Evolutionary conservation across 2,329 filamentous ascomycete genomes (phyloP), one percentile per base, ranked within the genome.

Genomic region (Mycosphaerella sp.): DNA sequence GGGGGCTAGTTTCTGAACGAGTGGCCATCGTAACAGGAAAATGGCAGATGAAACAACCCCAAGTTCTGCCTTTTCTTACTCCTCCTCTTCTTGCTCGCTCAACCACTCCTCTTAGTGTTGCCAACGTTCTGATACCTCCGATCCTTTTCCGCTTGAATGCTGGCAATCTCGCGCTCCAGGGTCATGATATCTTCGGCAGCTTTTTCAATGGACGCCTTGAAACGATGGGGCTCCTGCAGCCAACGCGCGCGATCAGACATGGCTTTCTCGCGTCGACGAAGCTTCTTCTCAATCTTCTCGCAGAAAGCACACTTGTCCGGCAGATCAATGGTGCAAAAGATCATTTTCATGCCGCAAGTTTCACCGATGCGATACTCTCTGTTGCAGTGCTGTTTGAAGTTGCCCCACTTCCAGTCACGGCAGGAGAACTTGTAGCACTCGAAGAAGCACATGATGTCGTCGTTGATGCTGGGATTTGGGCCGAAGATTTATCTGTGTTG

Each of bases 321-420:
- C 51, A 85, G 78, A 55, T 77, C 76, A 60, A 82, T 78, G 26
- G 88, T 91, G 64, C 82, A 76, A 76, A 87, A 90, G 68, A 95
- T 85, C 75, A 95, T 85, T 75, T 89, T 95, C 76, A 95, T 87
- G 58, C 92, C 92, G 74, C 92, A 97, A 38, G 92, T 96, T 78
- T 97, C 92, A 66, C 92, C 92, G 62, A 88, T 95, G 62, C 92
- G 87, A 76, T 95, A 95, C 72, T 96, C 92, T 73, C 89, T 90
- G 72, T 87, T 85, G 80, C 92, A 97, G 70, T 95, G 91, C 72
- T 91, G 82, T 62, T 87, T 84, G 77, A 96, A 96, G 75, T 86
- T 86, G 62, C 89, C 87, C 91, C 91, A 97, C 73, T 90, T 89
- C 85, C 87, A 95, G 79, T 89, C 92, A 67, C 87, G 87, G 75